A percentile compares a stretch with the other conserved stretches of the same genome.
Evolutionary conservation across 2,329 filamentous ascomycete genomes (phyloP).

Genomic region (Aspergillus pseudoterreus): DNA sequence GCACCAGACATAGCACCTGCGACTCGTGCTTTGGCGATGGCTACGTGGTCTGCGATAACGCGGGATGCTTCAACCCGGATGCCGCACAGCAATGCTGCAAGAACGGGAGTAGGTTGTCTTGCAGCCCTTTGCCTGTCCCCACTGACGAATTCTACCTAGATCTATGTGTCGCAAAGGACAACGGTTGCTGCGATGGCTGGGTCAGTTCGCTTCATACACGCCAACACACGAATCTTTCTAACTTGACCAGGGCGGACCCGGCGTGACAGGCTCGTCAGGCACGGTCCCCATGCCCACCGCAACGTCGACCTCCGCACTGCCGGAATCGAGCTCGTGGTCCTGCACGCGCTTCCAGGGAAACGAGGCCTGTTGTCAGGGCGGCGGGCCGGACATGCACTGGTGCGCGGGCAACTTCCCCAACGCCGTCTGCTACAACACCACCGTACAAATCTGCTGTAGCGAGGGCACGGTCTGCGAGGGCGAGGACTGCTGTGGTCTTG

Average conservation of each 20-base stretch:
- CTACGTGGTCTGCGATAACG: constrained; percentile 7
- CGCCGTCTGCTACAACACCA: constrained; percentile 2
- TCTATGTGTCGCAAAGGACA: neutral
- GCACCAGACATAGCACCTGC: constrained; percentile 3
- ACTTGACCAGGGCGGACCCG: neutral
- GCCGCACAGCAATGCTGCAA: constrained; percentile 7
- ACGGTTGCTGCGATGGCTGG: neutral
- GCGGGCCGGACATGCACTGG: constrained; percentile 5
- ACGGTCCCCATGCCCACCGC: neutral
- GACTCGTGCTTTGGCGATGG: constrained; percentile 6
- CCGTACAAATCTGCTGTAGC: constrained; percentile 2
- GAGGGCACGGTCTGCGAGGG: constrained; percentile 6
- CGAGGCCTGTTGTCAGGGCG: constrained; percentile 5
- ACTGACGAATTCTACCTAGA: neutral
- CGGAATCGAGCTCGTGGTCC: neutral
- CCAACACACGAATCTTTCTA: neutral
- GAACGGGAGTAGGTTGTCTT: constrained; percentile 2
- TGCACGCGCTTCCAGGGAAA: constrained; percentile 1
- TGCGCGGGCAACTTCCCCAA: neutral
- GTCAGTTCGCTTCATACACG: neutral
- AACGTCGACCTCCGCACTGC: neutral
- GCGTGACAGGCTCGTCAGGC: neutral
- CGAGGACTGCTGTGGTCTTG: constrained; percentile 5
- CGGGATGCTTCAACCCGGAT: constrained; percentile 8
- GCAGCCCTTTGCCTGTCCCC: neutral